These are phyloP conservation scores for Acanthamoeba comandoni DNA, from an alignment of 208 protist species.

Conservation along the genomic window DNA sequence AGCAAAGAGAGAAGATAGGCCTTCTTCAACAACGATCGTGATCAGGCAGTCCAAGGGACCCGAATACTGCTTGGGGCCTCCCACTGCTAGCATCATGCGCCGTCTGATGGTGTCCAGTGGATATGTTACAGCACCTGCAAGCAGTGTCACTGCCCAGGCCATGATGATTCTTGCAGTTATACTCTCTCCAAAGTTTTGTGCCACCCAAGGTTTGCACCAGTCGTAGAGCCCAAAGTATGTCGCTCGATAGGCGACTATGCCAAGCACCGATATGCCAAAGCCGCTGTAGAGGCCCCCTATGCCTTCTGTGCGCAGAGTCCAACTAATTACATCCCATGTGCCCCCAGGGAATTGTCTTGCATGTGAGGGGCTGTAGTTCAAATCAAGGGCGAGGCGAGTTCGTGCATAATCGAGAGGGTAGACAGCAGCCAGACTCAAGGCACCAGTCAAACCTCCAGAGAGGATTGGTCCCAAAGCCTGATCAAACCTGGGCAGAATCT, in stretches of 20 bases:
- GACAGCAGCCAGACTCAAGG: constrained; percentile 94
- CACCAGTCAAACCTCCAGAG: constrained; percentile 96
- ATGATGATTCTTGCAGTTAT: constrained; percentile 14
- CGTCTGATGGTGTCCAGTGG: constrained; percentile 52
- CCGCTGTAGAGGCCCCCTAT: constrained; percentile 37
- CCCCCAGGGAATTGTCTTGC: neutral
- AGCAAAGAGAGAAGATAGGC: constrained; percentile 90
- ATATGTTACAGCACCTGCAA: neutral
- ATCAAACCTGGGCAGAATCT: constrained; percentile 90
- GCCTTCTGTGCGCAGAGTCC: constrained; percentile 4
- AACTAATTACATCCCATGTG: neutral
- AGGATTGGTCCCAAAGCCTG: neutral
- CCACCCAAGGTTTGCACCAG: neutral
- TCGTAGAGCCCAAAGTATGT: constrained; percentile 69
- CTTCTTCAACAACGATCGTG: constrained; percentile 90
- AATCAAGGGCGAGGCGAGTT: constrained; percentile 92
- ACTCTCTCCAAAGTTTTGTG: neutral
- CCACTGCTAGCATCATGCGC: constrained; percentile 81
- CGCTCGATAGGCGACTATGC: constrained; percentile 64
- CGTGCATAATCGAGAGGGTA: constrained; percentile 98
- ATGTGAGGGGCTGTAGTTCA: neutral
- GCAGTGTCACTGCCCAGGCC: neutral
- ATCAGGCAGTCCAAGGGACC: constrained; percentile 85
- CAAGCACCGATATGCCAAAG: constrained; percentile 25
- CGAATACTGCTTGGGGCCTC: constrained; percentile 85